A percentile compares a stretch with the other conserved stretches of the same genome.
These are phyloP conservation scores for Ceratocystis cacaofunesta DNA, from an alignment of 2,329 filamentous ascomycete species.

Conservation along the genomic window DNA sequence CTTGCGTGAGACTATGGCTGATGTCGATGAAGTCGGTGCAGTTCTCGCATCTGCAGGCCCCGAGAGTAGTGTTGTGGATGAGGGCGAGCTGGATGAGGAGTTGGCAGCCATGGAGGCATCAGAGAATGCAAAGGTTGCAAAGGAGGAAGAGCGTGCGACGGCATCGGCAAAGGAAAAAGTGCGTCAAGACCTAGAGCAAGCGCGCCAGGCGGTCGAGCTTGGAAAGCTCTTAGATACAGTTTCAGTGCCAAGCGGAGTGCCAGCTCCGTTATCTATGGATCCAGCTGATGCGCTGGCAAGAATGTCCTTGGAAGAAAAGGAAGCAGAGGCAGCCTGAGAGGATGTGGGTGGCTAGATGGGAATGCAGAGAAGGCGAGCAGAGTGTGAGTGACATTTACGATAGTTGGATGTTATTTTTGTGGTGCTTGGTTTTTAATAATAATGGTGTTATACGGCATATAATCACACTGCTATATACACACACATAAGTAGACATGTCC, in stretches of 20 bases:
- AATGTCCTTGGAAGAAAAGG: constrained; percentile 26
- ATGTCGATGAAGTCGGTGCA: constrained; percentile 66
- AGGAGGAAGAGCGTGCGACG: constrained; percentile 29
- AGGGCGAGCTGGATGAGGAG: constrained; percentile 76
- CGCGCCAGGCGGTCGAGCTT: constrained; percentile 33
- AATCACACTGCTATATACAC: not conserved
- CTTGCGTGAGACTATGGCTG: constrained; percentile 63
- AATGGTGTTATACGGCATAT: not conserved
- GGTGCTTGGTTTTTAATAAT: not conserved
- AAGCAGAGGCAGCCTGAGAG: constrained; percentile 3
- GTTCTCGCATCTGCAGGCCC: constrained; percentile 50
- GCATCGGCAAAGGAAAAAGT: constrained; percentile 28
- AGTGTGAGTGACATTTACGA: not conserved
- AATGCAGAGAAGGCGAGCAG: no score
- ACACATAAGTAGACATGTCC: no score
- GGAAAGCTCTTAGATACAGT: constrained; percentile 32
- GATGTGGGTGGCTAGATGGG: no score
- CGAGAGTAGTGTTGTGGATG: constrained; percentile 46
- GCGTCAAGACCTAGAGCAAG: constrained; percentile 24
- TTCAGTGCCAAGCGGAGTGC: constrained; percentile 8
- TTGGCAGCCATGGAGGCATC: constrained; percentile 57
- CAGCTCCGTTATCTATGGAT: constrained; percentile 10
- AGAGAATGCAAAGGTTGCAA: constrained; percentile 35
- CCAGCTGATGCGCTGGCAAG: constrained; percentile 22
- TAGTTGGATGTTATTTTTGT: not conserved